A percentile compares a stretch with the other conserved stretches of the same genome.
phyloP scores from a whole-genome alignment of 73 alveolate genomes.

The Urostyla sp. region DNA sequence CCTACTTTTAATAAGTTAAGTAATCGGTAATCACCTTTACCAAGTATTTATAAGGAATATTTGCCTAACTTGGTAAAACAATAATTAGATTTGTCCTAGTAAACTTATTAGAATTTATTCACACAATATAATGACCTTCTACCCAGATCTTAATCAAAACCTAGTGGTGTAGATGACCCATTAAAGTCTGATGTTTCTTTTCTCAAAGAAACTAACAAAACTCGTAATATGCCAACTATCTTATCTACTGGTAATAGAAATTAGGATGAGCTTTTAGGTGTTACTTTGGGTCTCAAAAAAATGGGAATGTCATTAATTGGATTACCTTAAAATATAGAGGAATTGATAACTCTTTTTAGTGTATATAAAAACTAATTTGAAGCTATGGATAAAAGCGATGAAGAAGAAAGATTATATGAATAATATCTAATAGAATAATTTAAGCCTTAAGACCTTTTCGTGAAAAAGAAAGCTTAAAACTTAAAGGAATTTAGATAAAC shows the following conservation, averaged over 20 bases:
- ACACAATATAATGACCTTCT: background rate
- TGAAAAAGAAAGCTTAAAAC: background rate
- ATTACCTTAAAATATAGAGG: conserved; percentile 23
- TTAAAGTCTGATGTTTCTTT: conserved; percentile 38
- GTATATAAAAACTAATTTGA: background rate
- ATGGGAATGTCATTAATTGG: conserved; percentile 28
- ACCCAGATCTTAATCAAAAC: background rate
- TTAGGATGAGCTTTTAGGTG: conserved; percentile 30
- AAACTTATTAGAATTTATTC: conserved; percentile 15
- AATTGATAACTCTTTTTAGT: background rate
- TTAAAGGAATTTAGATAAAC: background rate
- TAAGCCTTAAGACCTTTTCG: background rate
- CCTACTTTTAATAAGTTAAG: background rate
- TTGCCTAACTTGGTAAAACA: conserved; percentile 23
- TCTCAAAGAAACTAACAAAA: background rate
- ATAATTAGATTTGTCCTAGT: background rate
- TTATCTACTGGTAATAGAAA: conserved; percentile 39
- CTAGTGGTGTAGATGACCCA: background rate
- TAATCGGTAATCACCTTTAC: conserved; percentile 16
- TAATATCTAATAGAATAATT: conserved; percentile 7
- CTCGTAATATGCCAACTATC: conserved; percentile 1
- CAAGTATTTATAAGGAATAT: conserved; percentile 12
- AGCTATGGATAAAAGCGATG: background rate
- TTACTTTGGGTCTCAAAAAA: conserved; percentile 38
- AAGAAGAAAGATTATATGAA: conserved; percentile 15